phyloP scores from a whole-genome alignment of 768 basidiomycete species.

The Auriscalpium vulgare region DNA sequence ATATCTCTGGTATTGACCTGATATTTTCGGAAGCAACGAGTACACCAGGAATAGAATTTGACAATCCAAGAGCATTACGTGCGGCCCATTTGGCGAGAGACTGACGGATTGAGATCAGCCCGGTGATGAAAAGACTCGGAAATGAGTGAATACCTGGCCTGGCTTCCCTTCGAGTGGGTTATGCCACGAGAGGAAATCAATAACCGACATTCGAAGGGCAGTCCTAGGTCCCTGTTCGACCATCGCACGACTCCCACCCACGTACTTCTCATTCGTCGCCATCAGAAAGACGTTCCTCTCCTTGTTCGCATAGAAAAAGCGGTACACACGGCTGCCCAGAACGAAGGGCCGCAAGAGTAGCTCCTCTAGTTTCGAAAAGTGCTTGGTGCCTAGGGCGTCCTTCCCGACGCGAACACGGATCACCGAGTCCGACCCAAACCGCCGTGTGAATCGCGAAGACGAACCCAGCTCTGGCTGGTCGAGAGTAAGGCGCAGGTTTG shows the following conservation, averaged over 20 bases:
- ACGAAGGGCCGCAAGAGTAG: constrained; percentile 46
- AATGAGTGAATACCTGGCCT: constrained; percentile 34
- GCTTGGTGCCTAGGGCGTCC: constrained; percentile 21
- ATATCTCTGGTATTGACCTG: constrained; percentile 34
- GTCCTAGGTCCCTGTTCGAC: neutral
- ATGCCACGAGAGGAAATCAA: constrained; percentile 46
- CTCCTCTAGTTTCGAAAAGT: constrained; percentile 22
- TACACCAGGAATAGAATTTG: constrained; percentile 55
- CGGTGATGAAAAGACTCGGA: too few relatives aligned
- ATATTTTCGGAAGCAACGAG: constrained; percentile 32
- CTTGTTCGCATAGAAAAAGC: constrained; percentile 50
- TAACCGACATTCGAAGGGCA: constrained; percentile 23
- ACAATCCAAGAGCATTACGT: constrained; percentile 53
- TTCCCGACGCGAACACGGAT: constrained; percentile 41
- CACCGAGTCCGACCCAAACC: constrained; percentile 56
- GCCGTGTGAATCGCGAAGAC: constrained; percentile 48
- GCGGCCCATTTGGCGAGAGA: constrained; percentile 57
- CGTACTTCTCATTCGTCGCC: constrained; percentile 40
- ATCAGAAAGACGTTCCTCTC: constrained; percentile 49
- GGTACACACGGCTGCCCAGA: constrained; percentile 45
- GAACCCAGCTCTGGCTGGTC: constrained; percentile 43
- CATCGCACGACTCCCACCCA: neutral
- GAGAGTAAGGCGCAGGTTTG: constrained; percentile 32
- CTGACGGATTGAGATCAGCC: constrained; percentile 23
- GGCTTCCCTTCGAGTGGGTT: constrained; percentile 42